Conservation (phyloP, 768 basidiomycete genomes). For the Agaricus subrufescens region DNA sequence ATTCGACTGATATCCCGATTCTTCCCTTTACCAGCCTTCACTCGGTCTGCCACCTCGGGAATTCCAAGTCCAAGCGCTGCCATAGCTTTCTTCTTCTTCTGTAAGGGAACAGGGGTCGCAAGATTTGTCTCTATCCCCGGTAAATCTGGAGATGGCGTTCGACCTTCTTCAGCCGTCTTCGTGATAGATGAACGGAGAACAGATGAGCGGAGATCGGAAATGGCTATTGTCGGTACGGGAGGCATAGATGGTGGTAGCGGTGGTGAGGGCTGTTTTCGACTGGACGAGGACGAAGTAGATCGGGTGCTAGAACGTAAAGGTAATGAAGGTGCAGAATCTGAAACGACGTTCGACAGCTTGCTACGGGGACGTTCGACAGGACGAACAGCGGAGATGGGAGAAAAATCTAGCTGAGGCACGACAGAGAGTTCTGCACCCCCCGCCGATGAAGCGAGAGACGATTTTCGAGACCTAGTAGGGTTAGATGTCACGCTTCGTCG, state of each 20-base stretch:
- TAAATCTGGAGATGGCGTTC: conserved; percentile 40
- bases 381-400: conserved; percentile 11
- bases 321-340: conserved; percentile 14
- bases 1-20: conserved; percentile 26
- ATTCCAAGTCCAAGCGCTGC: conserved; percentile 38
- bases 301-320: conserved; percentile 1
- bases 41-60: conserved; percentile 51
- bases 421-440: background rate
- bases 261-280: background rate
- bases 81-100: conserved; percentile 17
- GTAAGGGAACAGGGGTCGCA: conserved; percentile 26
- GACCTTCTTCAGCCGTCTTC: conserved; percentile 14
- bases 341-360: conserved; percentile 23
- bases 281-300: conserved; percentile 14
- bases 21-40: conserved; percentile 31
- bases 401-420: conserved; percentile 10
- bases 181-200: background rate
- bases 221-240: background rate
- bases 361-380: conserved; percentile 19
- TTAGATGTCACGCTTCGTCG: conserved; percentile 1
- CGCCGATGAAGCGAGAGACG: conserved; percentile 10
- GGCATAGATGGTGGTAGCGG: conserved; percentile 16
- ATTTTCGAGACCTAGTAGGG: conserved; percentile 18
- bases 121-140: conserved; percentile 28
- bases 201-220: background rate